Conservation (phyloP, 2,329 filamentous ascomycete species). For the Fusarium euwallaceae region DNA sequence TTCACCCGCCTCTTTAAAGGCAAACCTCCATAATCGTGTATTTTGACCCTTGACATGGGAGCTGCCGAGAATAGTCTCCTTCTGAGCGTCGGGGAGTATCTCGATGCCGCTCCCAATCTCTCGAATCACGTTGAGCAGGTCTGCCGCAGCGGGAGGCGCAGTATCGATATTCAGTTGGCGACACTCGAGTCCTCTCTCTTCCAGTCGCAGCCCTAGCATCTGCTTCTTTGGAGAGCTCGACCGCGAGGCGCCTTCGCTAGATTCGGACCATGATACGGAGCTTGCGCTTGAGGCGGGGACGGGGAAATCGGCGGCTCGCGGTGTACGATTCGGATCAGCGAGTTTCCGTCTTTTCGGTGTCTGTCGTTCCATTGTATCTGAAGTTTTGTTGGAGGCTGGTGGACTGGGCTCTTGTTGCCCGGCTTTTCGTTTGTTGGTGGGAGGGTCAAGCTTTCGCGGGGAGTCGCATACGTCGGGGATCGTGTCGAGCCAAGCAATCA, state of each 20-base stretch:
- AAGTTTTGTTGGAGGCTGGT: neutral
- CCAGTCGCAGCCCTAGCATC: slow-evolving; percentile 21
- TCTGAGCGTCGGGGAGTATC: slow-evolving; percentile 12
- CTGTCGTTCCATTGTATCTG: neutral
- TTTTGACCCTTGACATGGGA: neutral
- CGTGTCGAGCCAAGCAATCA: slow-evolving; percentile 10
- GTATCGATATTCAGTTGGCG: slow-evolving; percentile 9
- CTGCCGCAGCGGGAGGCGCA: neutral
- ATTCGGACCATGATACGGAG: slow-evolving; percentile 27
- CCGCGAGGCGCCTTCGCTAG: slow-evolving; percentile 15
- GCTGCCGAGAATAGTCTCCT: slow-evolving; percentile 10
- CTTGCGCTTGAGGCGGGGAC: neutral
- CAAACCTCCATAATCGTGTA: slow-evolving; percentile 21
- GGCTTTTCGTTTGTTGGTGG: slow-evolving; percentile 9
- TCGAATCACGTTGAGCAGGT: slow-evolving; percentile 17
- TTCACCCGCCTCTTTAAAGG: slow-evolving; percentile 9
- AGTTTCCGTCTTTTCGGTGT: slow-evolving; percentile 4
- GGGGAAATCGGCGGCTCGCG: neutral
- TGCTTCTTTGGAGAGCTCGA: slow-evolving; percentile 35
- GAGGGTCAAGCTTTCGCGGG: neutral
- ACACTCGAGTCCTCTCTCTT: slow-evolving; percentile 23
- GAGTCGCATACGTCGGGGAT: slow-evolving; percentile 12
- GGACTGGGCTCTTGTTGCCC: slow-evolving; percentile 5
- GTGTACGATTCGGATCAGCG: slow-evolving; percentile 4
- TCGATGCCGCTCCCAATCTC: slow-evolving; percentile 26